A percentile compares a stretch with the other conserved stretches of the same genome.
Conservation (phyloP, 495 filamentous ascomycete genomes). For the Rostrohypoxylon terebratum region DNA sequence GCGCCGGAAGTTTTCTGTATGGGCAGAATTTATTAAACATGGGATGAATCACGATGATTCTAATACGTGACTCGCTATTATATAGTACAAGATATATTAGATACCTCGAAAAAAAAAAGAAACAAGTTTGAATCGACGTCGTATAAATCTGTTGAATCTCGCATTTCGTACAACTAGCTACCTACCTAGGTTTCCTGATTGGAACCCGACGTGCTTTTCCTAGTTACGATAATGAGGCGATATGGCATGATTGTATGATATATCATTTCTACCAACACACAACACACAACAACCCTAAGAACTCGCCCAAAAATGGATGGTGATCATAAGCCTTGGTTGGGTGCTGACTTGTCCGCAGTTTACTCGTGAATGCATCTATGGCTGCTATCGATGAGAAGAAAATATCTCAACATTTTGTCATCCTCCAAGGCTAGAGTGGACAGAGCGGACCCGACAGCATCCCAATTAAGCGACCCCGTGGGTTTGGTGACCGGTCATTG, state of each 20-base stretch:
- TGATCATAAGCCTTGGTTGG: neutral
- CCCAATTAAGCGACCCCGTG: neutral
- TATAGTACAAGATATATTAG: neutral
- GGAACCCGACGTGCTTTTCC: neutral
- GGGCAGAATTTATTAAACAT: neutral
- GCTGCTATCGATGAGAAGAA: neutral
- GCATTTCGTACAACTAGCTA: neutral
- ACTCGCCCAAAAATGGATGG: neutral
- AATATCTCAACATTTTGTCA: neutral
- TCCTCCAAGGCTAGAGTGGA: neutral
- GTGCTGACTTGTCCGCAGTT: neutral
- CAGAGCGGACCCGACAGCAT: neutral
- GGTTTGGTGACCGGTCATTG: neutral
- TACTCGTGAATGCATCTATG: neutral
- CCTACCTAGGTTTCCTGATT: neutral
- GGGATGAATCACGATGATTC: neutral
- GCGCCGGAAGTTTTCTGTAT: neutral
- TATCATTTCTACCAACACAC: neutral
- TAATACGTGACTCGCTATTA: neutral
- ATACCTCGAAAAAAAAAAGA: neutral
- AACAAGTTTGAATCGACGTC: neutral
- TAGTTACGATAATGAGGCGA: neutral
- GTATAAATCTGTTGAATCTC: neutral
- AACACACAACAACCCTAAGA: neutral
- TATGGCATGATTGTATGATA: neutral